A percentile compares a stretch with the other conserved stretches of the same genome.
Evolutionary conservation across 768 basidiomycete genomes (phyloP).

Genomic region (Serendipita sp.): DNA sequence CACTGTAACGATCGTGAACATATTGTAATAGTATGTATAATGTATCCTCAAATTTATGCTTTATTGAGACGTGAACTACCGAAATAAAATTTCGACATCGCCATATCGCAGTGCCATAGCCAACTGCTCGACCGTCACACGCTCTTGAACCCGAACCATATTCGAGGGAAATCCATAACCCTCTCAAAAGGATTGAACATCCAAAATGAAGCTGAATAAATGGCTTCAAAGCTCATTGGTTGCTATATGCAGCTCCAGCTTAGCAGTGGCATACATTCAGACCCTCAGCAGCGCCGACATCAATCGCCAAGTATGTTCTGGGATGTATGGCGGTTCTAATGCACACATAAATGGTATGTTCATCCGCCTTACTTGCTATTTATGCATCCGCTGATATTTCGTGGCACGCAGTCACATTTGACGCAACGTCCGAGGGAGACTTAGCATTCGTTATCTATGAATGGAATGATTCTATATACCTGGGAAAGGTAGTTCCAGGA

Average conservation of each 20-base stretch:
- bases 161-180: background rate
- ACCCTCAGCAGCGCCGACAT: slow-evolving; percentile 62
- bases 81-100: too few species aligned
- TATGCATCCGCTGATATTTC: slow-evolving; percentile 14
- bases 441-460: slow-evolving; percentile 92
- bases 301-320: slow-evolving; percentile 82
- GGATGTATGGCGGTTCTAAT: slow-evolving; percentile 73
- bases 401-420: slow-evolving; percentile 45
- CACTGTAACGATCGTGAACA: too few species aligned
- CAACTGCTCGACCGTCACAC: too few species aligned
- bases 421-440: slow-evolving; percentile 62
- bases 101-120: too few species aligned
- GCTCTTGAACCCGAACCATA: background rate
- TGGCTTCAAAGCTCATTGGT: background rate
- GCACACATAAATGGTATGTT: slow-evolving; percentile 71
- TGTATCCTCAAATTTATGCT: too few species aligned
- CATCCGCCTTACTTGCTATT: slow-evolving; percentile 7
- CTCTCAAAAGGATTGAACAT: background rate
- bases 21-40: too few species aligned
- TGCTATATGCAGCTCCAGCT: background rate
- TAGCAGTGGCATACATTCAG: slow-evolving; percentile 37
- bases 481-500: slow-evolving; percentile 53
- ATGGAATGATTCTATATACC: slow-evolving; percentile 74
- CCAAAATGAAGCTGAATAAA: background rate
- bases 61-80: too few species aligned